phyloP scores from a whole-genome alignment of 2,329 filamentous ascomycete species.

The Taxawa tesnikishii region DNA sequence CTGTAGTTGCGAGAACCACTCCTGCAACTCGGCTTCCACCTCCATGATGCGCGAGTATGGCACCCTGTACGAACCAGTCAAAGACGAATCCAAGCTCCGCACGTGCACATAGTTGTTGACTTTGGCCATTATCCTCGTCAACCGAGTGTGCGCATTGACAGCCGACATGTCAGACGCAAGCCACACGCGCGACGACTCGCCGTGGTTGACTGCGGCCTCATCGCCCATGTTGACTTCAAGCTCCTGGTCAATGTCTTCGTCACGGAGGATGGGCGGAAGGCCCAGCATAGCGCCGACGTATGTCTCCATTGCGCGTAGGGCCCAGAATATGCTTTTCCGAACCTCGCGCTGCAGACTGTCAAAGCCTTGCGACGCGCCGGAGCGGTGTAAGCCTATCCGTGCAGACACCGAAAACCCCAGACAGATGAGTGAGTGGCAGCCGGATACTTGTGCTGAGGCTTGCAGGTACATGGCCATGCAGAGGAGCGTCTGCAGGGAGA shows the following conservation, averaged over 20 bases:
- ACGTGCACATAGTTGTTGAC: not conserved
- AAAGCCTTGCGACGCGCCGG: not conserved
- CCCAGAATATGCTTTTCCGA: not conserved
- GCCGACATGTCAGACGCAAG: not conserved
- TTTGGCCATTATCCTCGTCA: not conserved
- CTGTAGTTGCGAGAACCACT: not conserved
- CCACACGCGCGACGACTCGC: not conserved
- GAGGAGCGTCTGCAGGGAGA: not conserved
- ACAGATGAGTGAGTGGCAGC: not conserved
- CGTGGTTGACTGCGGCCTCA: not conserved
- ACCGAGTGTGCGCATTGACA: not conserved
- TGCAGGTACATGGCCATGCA: not conserved
- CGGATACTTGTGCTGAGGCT: not conserved
- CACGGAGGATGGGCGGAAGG: not conserved
- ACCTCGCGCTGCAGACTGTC: not conserved
- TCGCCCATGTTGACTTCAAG: not conserved
- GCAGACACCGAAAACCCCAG: not conserved
- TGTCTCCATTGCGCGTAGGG: not conserved
- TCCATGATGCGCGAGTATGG: not conserved
- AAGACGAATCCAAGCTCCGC: not conserved
- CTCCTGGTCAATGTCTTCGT: not conserved
- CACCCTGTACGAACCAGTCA: not conserved
- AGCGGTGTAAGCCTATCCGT: not conserved
- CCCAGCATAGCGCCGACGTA: not conserved
- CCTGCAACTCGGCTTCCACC: not conserved